Base-by-base conservation (phyloP, 495 filamentous ascomycete species). In the Penicillium riverlandense region DNA sequence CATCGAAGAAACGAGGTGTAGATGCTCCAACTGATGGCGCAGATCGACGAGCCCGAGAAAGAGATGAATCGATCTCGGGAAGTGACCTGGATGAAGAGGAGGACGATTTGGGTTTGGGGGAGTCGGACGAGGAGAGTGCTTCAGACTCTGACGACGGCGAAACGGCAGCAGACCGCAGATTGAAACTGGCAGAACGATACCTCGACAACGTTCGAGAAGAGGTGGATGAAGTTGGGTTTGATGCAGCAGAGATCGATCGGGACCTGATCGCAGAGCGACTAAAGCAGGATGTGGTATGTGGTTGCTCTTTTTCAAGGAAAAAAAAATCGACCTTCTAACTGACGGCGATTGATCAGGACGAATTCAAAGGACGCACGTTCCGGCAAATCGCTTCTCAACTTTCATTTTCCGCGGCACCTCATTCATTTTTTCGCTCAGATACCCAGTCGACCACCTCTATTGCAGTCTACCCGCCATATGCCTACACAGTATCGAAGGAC, bases 101-200 rank as follows among this genome's bases (percentile, higher is more conserved):
- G 30, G 71, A 70, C 9, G 65, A 62, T 9, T 63, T 69, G 11
- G 65, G 58, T 0, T 66, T 67, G 15, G 61, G 48, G 36, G 57
- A 61, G 28, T 74, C 72, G 8, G 71, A 70, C 6, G 66, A 62
- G 5, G 71, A 70, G 29, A 66, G 58, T 41, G 72, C 67, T 34
- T 79, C 75, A 7, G 76, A 67, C 44, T 71, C 71, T 3, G 74
- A 79, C 33, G 80, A 80, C 13, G 74, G 79, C 52, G 94, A 96
- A 66, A 97, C 92, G 10, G 88, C 83, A 2, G 88, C 86, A 45
- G 88, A 95, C 55, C 82, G 86, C 62, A 78, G 92, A 45, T 62
- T 95, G 53, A 82, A 90, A 54, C 78, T 98, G 31, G 92, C 92
- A 8, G 88, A 96, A 67, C 83, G 86, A 50, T 97, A 97, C 62